Evolutionary conservation across 768 basidiomycete species (phyloP), one percentile per base, ranked within the genome.

Genomic region (Russula vinacea): DNA sequence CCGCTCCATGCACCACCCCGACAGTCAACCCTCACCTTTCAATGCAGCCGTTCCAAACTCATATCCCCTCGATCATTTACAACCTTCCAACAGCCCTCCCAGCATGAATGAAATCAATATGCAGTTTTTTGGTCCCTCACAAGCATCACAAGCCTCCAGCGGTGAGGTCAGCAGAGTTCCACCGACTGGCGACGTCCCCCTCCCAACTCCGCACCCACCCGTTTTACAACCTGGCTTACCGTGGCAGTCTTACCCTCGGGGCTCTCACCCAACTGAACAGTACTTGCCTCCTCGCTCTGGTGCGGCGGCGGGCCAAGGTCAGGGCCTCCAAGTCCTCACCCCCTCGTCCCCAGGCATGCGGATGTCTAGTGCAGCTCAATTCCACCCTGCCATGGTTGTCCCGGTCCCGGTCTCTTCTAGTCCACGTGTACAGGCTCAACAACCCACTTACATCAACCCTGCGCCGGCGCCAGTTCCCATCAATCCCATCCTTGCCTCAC

Each of bases 361-460:
- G 49, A 60, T 61, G 42, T 57, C 64, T 8, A 42, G 37, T 9
- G 7, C 53, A 2, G 29, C 37, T 37, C 64, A 65, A 39, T 65
- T 52, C 49, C 61, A 39, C 2, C 49, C 59, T 9, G 62, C 70
- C 37, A 58, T 70, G 14, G 72, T 74, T 10, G 76, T 79, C 60
- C 78, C 78, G 37, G 84, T 87, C 24, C 84, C 88, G 44, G 79
- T 90, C 53, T 84, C 90, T 2, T 79, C 86, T 0, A 86, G 79
- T 60, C 83, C 84, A 60, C 85, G 89, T 61, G 87, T 81, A 8
- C 85, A 81, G 71, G 79, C 88, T 1, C 88, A 89, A 59, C 88
- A 89, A 61, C 89, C 89, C n/a, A 90, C 85, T 1, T 90, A 84
- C 68, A 85, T 90, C 68, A 86, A 81, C 5, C 85, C 85, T 50